Base-by-base conservation (phyloP, 768 basidiomycete species). In the Pleurotus ostreatus region DNA sequence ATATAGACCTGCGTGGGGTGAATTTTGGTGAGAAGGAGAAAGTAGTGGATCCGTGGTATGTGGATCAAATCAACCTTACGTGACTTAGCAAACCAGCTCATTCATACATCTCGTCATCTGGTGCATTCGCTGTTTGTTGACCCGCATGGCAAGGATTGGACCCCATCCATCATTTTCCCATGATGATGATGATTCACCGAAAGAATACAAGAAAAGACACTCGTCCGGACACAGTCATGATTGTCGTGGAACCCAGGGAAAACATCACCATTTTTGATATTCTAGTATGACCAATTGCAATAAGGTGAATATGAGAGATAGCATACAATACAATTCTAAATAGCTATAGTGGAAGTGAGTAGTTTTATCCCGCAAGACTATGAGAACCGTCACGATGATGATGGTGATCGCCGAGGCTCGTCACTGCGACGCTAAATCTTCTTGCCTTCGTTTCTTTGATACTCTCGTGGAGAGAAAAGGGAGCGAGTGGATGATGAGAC, bases 161-260 rank as follows among this genome's bases (percentile, higher is more conserved):
- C 30, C 30, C 8, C 30, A 39, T 11, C 51, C 51, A 53, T 53
- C 51, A 51, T 22, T 40, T 39, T 20, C 13, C 23, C 39, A 53
- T 53, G 51, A 39, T 53, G 51, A 53, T 53, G 39, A 12, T 53
- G 51, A 53, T 51, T 22, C 26, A n/a, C 51, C 37, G 51, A 53
- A 34, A n/a, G 48, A 15, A 37, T 53, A 20, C 51, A 9, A 22
- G 51, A 39, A 38, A 53, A 23, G 39, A n/a, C 37, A 25, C 48
- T 16, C 15, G 30, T 11, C 48, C 20, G 37, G 20, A 53, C 22
- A 16, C n/a, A 22, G 39, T 41, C 39, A 53, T 16, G 51, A 53
- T 53, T 25, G 51, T 53, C 51, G 51, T 16, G 48, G 38, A 49
- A 16, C 34, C 30, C 11, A 11, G 30, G 30, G 30, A 34, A 34